Evolutionary conservation across 257 asterid species (phyloP), one percentile per base, ranked within the genome.

Genomic region (Fraxinus quadrangulata): DNA sequence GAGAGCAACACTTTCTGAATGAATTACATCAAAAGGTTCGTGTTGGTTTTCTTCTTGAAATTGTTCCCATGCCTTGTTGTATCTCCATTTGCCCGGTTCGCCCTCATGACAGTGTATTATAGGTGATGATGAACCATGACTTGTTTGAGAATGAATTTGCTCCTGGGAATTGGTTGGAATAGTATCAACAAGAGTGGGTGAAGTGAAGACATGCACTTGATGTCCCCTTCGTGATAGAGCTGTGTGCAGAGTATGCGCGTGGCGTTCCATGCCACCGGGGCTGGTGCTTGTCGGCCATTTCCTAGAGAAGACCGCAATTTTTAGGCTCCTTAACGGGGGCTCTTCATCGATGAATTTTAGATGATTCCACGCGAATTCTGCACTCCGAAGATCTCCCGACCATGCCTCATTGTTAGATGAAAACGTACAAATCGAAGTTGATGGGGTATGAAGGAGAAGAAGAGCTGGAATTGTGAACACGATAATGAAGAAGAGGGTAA

Each of bases 251-350:
- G 97, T 94, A 19, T 91, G 83, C 0, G 99, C 97, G 77, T 92
- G 99, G 12, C 97, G 96, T 82, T 94, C 99, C 99, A 92, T 94
- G 77, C 99, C 97, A 23, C 99, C 97, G 0, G 97, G 97, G 70
- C 79, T 67, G 76, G 88, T n/a, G 73, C 85, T 68, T 34, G 85
- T 88, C 59, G 99, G 99, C 99, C 99, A 94, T 81, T 94, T 94
- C 47, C 97, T 75, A 8, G 99, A 85, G 83, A 92, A 94, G n/a
- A 94, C 99, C 3, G 99, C 97, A 56, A 94, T 89, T 37, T 73
- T 89, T 6, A 91, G 94, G 4, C 79, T 1, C 9, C 17, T 11
- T 10, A 75, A 78, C 2, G 97, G 89, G 0, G 91, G 83, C 5
- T 17, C 31, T 0, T n/a, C 73, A 1, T 47, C 77, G 4, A 54